Evolutionary conservation across 192 early-diverging fungal genomes (phyloP), one percentile per base, ranked within the genome.

Genomic region (Coemansia sp.): DNA sequence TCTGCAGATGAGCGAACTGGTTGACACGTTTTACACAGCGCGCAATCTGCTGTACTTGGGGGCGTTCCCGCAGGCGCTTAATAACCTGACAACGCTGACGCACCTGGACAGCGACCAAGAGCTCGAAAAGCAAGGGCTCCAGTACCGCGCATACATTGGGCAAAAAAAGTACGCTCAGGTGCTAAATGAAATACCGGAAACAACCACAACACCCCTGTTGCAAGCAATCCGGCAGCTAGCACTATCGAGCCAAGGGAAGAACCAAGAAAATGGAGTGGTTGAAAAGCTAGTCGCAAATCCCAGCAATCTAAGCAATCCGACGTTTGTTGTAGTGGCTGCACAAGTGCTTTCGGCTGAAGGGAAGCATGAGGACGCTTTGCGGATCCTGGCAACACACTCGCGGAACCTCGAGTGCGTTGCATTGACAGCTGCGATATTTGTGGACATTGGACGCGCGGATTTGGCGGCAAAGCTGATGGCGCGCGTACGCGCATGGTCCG

Each of bases 361-460:
- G 2, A 65, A 84, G 42, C 73, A 81, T 21, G 91, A 93, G 26
- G 92, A 92, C 20, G 94, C 93, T 16, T 76, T 97, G 51, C 73
- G 72, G 31, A 65, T 87, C 9, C 77, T 95, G n/a, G 81, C 87
- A 33, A 69, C 75, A 46, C 87, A 87, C 52, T 84, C 86, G 37
- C 89, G 88, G 76, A 89, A 90, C 71, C 70, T 95, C 16, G 95
- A 97, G 68, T 91, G 91, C 74, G 84, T 89, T 40, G 86, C 89
- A 0, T 75, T 97, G 37, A 89, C 88, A 12, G 85, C 92, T 18
- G 91, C 93, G 56, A 86, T 89, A 21, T 91, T 92, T 48, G 66
- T 96, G 23, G 82, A 83, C 53, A 84, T 97, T 59, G 85, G 95
- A 74, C 87, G 95, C 33, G 51, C 89, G 33, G 95, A 97, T 72